Percentiles rank a stretch among this genome's conserved stretches.
These are phyloP conservation scores for Fusarium compactum DNA, from an alignment of 2,329 filamentous ascomycete species.

Conservation along the genomic window DNA sequence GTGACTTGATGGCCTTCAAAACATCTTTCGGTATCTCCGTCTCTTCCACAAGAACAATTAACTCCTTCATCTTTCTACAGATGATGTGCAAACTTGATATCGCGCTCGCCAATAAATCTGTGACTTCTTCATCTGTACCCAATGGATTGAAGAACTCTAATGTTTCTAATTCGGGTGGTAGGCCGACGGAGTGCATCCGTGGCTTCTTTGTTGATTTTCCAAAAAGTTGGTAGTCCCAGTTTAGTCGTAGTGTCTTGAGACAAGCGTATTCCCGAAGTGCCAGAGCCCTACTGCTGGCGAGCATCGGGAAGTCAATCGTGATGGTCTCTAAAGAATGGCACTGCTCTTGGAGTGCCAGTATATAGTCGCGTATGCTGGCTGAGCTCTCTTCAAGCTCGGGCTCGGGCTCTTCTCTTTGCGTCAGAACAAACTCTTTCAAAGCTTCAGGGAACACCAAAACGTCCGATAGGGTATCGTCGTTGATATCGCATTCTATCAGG, in stretches of 20 bases:
- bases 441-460: slow-evolving; percentile 58
- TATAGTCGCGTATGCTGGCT: slow-evolving; percentile 61
- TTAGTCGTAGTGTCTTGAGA: slow-evolving; percentile 57
- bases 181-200: slow-evolving; percentile 59
- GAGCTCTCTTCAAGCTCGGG: slow-evolving; percentile 62
- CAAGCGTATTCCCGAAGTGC: slow-evolving; percentile 58
- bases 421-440: slow-evolving; percentile 62
- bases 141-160: slow-evolving; percentile 61
- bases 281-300: slow-evolving; percentile 56
- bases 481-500: slow-evolving; percentile 64
- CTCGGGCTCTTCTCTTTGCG: slow-evolving; percentile 54
- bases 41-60: slow-evolving; percentile 55
- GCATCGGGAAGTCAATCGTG: slow-evolving; percentile 58
- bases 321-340: slow-evolving; percentile 59
- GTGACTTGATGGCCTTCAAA: slow-evolving; percentile 52
- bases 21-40: slow-evolving; percentile 52
- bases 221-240: slow-evolving; percentile 63
- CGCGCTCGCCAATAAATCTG: slow-evolving; percentile 58
- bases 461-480: slow-evolving; percentile 56
- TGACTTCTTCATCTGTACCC: slow-evolving; percentile 61
- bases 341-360: slow-evolving; percentile 57
- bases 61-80: slow-evolving; percentile 53
- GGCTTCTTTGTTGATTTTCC: slow-evolving; percentile 59
- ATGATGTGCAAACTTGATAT: slow-evolving; percentile 55
- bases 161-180: slow-evolving; percentile 60